Base-by-base conservation (phyloP, 2,329 filamentous ascomycete species). In the Fusarium irregulare region DNA sequence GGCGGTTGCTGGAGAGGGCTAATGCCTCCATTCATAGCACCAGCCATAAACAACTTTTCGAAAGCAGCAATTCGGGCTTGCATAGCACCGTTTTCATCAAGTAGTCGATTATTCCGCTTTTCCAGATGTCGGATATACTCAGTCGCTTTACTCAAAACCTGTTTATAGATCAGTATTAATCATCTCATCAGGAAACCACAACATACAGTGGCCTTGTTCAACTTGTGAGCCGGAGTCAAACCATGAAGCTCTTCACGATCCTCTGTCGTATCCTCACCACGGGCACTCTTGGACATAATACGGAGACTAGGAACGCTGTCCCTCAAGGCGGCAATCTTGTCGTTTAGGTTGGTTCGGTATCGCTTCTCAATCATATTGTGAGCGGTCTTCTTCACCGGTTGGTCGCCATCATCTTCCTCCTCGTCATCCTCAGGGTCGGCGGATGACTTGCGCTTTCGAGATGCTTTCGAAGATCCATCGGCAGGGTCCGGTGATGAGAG, bases 291-390 rank as follows among this genome's bases (percentile, higher is more conserved):
- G 40, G 90, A 89, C 88, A 94, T 93, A 73, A 94, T 92, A 50
- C 94, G 89, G 60, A 98, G 83, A 79, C 93, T 97, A 3, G 95
- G 95, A 16, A 98, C 94, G 76, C 93, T 97, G 79, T 98, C 94
- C 73, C 94, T 88, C 66, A 98, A 83, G 62, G 94, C 94, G 47
- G 94, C 92, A 75, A 98, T 98, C 83, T 98, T 98, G 78, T 98
- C 95, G 77, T 98, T 98, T 60, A 98, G 86, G 76, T 98, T 98
- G 56, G 93, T 97, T 75, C 95, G 91, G 80, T 98, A 98, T 71
- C 95, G 86, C 85, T 98, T 98, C 82, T 98, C 95, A 68, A 98
- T 98, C 87, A 98, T 96, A 80, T 98, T 98, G 81, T 98, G 95
- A 4, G 95, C 94, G 32, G 94, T 97, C 86, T 98, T 98, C 85